phyloP scores from a whole-genome alignment of 805 yeast species.

The Ogataea zsoltii region DNA sequence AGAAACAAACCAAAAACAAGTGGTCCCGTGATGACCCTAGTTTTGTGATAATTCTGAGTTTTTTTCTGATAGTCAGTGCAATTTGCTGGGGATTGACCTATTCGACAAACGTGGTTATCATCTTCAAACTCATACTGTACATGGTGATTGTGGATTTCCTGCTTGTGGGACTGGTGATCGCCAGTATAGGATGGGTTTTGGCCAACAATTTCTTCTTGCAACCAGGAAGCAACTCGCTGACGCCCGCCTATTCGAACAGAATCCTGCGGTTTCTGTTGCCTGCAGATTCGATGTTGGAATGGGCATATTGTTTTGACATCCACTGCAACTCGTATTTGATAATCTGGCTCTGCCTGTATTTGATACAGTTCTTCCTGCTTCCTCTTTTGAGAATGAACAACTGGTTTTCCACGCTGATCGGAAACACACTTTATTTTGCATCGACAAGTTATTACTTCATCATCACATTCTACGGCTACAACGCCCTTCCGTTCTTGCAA shows the following conservation, averaged over 20 bases:
- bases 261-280: conserved; percentile 34
- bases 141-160: conserved; percentile 87
- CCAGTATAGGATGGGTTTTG: conserved; percentile 73
- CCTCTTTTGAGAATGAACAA: conserved; percentile 69
- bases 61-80: conserved; percentile 69
- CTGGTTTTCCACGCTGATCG: conserved; percentile 69
- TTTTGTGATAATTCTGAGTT: conserved; percentile 71
- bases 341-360: conserved; percentile 74
- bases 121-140: conserved; percentile 66
- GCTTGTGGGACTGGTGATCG: conserved; percentile 62
- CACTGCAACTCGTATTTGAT: conserved; percentile 88
- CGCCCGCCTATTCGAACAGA: conserved; percentile 19
- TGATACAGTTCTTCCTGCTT: conserved; percentile 70
- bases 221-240: conserved; percentile 11
- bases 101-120: conserved; percentile 60
- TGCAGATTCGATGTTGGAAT: conserved; percentile 56
- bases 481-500: conserved; percentile 67
- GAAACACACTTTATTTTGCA: conserved; percentile 74
- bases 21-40: conserved; percentile 95
- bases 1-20: conserved; percentile 72
- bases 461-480: conserved; percentile 86
- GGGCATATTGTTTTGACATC: conserved; percentile 94
- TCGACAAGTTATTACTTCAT: conserved; percentile 76
- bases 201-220: conserved; percentile 59
- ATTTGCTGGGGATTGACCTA: conserved; percentile 90